Base-by-base conservation (phyloP, 257 asterid species). In the Gynochthodes officinalis region DNA sequence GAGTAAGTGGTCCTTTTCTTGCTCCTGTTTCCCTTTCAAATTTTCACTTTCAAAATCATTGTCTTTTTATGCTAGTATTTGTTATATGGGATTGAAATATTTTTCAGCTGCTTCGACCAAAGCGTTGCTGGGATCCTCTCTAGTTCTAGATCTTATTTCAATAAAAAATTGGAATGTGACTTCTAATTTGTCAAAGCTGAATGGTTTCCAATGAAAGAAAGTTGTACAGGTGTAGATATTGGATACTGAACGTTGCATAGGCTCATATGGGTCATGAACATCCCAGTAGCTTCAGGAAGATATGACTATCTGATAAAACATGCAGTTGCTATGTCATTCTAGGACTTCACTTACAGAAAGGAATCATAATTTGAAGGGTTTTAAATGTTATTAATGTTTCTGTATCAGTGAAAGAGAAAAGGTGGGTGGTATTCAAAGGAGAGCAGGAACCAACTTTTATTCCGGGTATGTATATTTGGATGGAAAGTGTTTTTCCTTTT, bases 341-440 rank as follows among this genome's bases (percentile, higher is more conserved):
- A 13, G 10, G 14, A 19, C 1, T 68, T 43, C 19, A 33, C 66
- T 37, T 57, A 14, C 15, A 12, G 4, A 0, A 21, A 37, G 32
- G 27, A 55, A 28, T 0, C 44, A 8, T 5, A 33, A 19, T 23
- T 28, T 48, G 25, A 4, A 21, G 8, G 3, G 67, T 32, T 53
- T 52, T 73, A 37, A n/a, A 48, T 73, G 35, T 37, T 57, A 73
- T 21, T 35, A 60, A 11, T 75, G 69, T 70, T 70, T 68, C 33
- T 76, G 77, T 55, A 62, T 61, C 86, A 94, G 98, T 85, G 93
- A 95, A 95, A 87, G 98, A 87, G 90, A 95, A 90, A 80, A 82
- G 96, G 72, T 90, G 90, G 95, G 97, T 95, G 28, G 71, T 71
- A 65, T 92, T 92, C 81, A 95, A 92, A 87, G 97, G 94, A 75